These are phyloP conservation scores for Trametes punicea DNA, from an alignment of 768 basidiomycete species.

Conservation along the genomic window DNA sequence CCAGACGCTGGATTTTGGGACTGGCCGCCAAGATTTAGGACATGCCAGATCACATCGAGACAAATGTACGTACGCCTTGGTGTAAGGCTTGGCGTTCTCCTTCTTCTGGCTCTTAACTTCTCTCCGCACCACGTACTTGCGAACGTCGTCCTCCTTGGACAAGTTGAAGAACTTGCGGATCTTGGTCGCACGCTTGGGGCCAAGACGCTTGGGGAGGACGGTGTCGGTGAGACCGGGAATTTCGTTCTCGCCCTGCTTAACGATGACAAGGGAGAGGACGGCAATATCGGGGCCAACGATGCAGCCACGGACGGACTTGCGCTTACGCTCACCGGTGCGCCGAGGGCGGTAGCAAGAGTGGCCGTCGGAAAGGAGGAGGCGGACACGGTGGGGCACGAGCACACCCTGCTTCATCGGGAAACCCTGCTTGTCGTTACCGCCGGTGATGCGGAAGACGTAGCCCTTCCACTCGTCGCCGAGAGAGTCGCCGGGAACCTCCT, in stretches of 20 bases:
- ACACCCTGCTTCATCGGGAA: constrained; percentile 99
- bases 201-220: constrained; percentile 91
- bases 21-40: constrained; percentile 36
- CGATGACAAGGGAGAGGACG: constrained; percentile 88
- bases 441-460: constrained; percentile 94
- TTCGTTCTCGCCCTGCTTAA: constrained; percentile 92
- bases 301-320: constrained; percentile 98
- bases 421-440: constrained; percentile 98
- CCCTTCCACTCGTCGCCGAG: constrained; percentile 97
- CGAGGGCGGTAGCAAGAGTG: constrained; percentile 97
- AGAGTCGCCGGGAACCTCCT: constrained; percentile 89
- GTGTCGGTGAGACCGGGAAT: constrained; percentile 90
- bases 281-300: constrained; percentile 97
- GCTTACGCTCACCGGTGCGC: constrained; percentile 93
- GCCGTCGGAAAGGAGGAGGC: constrained; percentile 89
- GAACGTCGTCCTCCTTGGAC: constrained; percentile 96
- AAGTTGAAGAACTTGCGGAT: constrained; percentile 98
- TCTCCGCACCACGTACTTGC: constrained; percentile 93
- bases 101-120: constrained; percentile 91
- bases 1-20: constrained; percentile 96
- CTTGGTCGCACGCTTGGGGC: constrained; percentile 97
- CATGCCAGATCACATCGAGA: neutral
- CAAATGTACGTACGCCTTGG: constrained; percentile 77
- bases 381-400: constrained; percentile 89
- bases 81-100: constrained; percentile 86